These are phyloP conservation scores for Dothiorella sarmentorum DNA, from an alignment of 2,329 filamentous ascomycete species.

Conservation along the genomic window DNA sequence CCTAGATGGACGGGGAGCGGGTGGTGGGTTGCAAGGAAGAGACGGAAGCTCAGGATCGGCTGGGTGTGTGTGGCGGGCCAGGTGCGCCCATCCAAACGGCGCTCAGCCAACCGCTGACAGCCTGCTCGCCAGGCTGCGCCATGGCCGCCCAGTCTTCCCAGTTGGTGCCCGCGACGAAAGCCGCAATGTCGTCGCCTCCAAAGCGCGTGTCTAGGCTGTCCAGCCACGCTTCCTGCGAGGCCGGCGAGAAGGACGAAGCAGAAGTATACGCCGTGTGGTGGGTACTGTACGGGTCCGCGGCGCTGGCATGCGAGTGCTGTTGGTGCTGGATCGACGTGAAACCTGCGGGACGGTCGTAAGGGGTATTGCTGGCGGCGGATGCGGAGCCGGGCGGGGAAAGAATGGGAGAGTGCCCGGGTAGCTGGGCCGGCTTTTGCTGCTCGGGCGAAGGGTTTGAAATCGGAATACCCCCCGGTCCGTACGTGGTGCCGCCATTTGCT, in stretches of 20 bases:
- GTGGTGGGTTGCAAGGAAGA: not conserved
- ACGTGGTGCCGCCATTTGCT: constrained; percentile 5
- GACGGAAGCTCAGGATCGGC: not conserved
- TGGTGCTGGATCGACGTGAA: constrained; percentile 16
- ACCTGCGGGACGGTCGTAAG: constrained; percentile 13
- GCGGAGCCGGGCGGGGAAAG: constrained; percentile 15
- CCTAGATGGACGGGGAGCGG: not conserved
- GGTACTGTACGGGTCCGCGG: not conserved
- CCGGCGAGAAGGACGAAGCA: not conserved
- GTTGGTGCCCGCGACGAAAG: constrained; percentile 38
- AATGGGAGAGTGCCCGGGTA: constrained; percentile 11
- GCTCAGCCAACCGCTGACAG: constrained; percentile 27
- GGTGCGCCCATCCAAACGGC: constrained; percentile 25
- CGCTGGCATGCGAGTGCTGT: not conserved
- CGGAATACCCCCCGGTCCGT: constrained; percentile 15
- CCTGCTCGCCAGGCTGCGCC: constrained; percentile 16
- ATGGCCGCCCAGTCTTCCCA: constrained; percentile 31
- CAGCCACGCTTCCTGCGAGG: constrained; percentile 31
- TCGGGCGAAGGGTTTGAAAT: constrained; percentile 18
- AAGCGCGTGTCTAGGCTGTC: constrained; percentile 35
- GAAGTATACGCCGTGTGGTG: constrained; percentile 10
- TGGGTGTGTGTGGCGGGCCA: constrained; percentile 8
- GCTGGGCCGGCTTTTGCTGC: constrained; percentile 5
- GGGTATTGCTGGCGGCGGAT: constrained; percentile 13
- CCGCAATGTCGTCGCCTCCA: constrained; percentile 40